A percentile compares a stretch with the other conserved stretches of the same genome.
phyloP scores from a whole-genome alignment of 1,139 yeast genomes.

The Yamadazyma blattariae region DNA sequence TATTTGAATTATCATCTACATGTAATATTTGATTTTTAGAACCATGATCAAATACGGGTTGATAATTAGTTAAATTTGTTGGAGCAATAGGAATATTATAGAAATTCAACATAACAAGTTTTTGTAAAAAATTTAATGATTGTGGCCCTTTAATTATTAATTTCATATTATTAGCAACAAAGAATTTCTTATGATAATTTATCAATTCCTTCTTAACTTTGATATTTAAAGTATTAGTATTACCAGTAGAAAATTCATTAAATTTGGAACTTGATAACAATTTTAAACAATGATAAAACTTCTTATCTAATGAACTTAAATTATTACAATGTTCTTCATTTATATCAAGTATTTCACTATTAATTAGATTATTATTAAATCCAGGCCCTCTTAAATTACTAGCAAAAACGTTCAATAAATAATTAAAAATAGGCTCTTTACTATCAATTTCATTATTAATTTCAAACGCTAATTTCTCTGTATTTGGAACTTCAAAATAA shows the following conservation, averaged over 20 bases:
- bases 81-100: constrained; percentile 17
- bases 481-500: constrained; percentile 56
- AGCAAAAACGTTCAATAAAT: constrained; percentile 47
- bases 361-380: constrained; percentile 39
- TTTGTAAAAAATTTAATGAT: constrained; percentile 54
- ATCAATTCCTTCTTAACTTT: constrained; percentile 21
- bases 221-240: constrained; percentile 24
- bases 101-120: constrained; percentile 45
- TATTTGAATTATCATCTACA: constrained; percentile 4
- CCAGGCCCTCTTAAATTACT: constrained; percentile 49
- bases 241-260: constrained; percentile 48
- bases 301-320: constrained; percentile 36
- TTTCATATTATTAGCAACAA: constrained; percentile 42
- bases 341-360: constrained; percentile 55
- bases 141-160: constrained; percentile 64
- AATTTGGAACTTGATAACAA: constrained; percentile 43
- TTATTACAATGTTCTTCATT: constrained; percentile 65
- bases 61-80: neutral
- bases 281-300: constrained; percentile 57
- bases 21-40: constrained; percentile 1
- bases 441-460: constrained; percentile 9
- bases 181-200: constrained; percentile 28
- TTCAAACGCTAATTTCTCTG: constrained; percentile 9
- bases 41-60: neutral
- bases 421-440: constrained; percentile 37